phyloP scores from a whole-genome alignment of 2,329 filamentous ascomycete species.

The Penicillium sp. region DNA sequence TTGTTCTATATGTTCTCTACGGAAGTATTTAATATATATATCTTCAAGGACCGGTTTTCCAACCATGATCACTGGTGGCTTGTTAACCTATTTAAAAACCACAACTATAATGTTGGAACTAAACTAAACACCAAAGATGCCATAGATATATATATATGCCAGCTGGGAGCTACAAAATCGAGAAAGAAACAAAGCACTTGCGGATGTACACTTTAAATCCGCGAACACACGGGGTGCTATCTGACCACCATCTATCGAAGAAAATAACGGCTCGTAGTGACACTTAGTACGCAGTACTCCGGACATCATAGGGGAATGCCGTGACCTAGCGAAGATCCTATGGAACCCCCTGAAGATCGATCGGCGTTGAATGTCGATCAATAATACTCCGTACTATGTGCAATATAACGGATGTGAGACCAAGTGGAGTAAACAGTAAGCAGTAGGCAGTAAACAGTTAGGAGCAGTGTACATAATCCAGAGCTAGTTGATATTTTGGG shows the following conservation, averaged over 20 bases:
- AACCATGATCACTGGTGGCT: too few species aligned
- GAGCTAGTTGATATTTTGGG: not conserved
- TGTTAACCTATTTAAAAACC: not conserved
- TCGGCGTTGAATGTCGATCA: conserved; percentile 7
- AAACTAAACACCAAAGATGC: too few species aligned
- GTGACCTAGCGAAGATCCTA: conserved; percentile 3
- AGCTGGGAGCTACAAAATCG: not conserved
- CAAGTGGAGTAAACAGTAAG: conserved; percentile 2
- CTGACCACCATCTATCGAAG: not conserved
- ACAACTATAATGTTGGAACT: not conserved
- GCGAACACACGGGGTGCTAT: not conserved
- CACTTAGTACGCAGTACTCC: not conserved
- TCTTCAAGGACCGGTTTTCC: not conserved
- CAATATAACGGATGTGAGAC: conserved; percentile 5
- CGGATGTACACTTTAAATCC: not conserved
- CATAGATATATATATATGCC: not conserved
- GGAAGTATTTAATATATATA: not conserved
- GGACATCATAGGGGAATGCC: not conserved
- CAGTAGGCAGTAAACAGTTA: not conserved
- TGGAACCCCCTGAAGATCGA: conserved; percentile 16
- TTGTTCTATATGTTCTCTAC: not conserved
- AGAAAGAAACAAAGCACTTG: not conserved
- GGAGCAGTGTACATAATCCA: not conserved
- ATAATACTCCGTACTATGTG: not conserved
- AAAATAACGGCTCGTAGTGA: not conserved